phyloP scores from a whole-genome alignment of 805 yeast species.

The Hanseniaspora lachancei region DNA sequence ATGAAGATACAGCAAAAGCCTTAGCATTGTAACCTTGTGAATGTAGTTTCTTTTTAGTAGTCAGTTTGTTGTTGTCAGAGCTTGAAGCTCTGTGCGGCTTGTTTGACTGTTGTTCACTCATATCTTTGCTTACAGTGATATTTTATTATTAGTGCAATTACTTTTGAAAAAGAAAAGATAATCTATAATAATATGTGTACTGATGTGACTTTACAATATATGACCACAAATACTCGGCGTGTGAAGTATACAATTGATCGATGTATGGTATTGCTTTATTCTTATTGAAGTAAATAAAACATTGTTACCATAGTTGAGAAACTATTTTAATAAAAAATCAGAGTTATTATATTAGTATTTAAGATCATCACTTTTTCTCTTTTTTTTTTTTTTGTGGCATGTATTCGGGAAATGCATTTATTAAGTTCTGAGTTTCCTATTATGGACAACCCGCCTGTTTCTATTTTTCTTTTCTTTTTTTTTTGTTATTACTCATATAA shows the following conservation, averaged over 20 bases:
- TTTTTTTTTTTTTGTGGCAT: neutral
- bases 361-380: neutral
- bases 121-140: neutral
- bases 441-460: neutral
- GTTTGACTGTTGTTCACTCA: conserved; percentile 13
- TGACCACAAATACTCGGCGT: too few relatives aligned
- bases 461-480: neutral
- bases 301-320: too few relatives aligned
- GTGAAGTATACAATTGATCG: too few relatives aligned
- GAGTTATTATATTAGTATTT: too few relatives aligned
- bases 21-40: conserved; percentile 75
- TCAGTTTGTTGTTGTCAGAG: conserved; percentile 15
- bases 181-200: too few relatives aligned
- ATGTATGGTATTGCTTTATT: too few relatives aligned
- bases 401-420: too few relatives aligned
- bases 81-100: conserved; percentile 11
- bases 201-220: too few relatives aligned
- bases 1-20: conserved; percentile 61
- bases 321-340: too few relatives aligned
- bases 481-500: neutral
- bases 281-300: too few relatives aligned
- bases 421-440: neutral
- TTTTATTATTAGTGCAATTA: too few relatives aligned
- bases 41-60: conserved; percentile 78
- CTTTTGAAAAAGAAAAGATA: too few relatives aligned